Evolutionary conservation across 306 rosid species (phyloP).

Genomic region (Gynostemma pentaphyllum): DNA sequence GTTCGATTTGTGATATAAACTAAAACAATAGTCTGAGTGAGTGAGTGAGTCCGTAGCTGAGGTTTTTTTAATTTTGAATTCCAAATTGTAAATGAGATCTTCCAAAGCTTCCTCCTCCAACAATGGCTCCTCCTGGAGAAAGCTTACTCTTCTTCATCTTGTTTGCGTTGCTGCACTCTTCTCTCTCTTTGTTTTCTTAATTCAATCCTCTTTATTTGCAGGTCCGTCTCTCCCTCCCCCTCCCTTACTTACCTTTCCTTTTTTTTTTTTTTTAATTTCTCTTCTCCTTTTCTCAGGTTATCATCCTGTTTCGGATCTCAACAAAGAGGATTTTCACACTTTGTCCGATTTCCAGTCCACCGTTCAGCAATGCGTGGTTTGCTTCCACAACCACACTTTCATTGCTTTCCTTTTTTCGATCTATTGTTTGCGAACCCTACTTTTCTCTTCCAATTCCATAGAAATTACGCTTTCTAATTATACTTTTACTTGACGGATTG

Average conservation of each 20-base stretch:
- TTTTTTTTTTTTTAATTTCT: background rate
- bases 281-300: conserved; percentile 26
- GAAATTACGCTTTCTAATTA: background rate
- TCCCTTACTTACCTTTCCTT: background rate
- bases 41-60: too few species aligned
- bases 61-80: too few species aligned
- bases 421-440: too few species aligned
- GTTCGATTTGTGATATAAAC: too few species aligned
- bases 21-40: too few species aligned
- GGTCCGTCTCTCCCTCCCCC: conserved; percentile 18
- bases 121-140: conserved; percentile 18
- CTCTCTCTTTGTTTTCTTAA: conserved; percentile 54
- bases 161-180: conserved; percentile 55
- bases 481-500: background rate
- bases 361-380: conserved; percentile 87
- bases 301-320: conserved; percentile 31
- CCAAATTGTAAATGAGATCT: conserved; percentile 38
- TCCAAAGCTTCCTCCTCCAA: conserved; percentile 28
- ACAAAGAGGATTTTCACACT: conserved; percentile 23
- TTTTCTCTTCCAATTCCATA: too few species aligned
- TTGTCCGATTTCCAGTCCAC: conserved; percentile 57
- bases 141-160: conserved; percentile 55
- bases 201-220: conserved; percentile 74
- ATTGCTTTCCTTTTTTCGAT: background rate
- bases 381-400: background rate